These are phyloP conservation scores for Diatrype stigma DNA, from an alignment of 2,329 filamentous ascomycete genomes.

Conservation along the genomic window DNA sequence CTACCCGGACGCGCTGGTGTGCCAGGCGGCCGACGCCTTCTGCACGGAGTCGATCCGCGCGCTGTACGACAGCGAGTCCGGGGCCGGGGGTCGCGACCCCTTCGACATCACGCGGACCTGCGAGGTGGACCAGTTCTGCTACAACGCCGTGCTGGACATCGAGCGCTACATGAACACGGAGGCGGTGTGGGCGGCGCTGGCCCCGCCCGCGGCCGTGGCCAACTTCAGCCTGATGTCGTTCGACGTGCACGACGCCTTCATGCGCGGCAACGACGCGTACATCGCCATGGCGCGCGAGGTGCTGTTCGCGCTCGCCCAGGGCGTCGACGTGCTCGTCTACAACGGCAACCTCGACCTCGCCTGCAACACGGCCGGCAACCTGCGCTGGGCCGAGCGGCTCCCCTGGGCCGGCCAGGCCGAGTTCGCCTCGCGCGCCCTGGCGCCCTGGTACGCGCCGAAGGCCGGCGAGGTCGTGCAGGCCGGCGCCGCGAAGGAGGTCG, in stretches of 20 bases:
- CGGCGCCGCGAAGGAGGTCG: conserved; percentile 13
- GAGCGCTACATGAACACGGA: conserved; percentile 21
- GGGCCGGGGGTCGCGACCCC: conserved; percentile 34
- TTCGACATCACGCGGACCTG: conserved; percentile 39
- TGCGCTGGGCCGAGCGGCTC: conserved; percentile 13
- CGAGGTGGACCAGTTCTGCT: conserved; percentile 34
- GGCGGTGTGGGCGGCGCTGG: conserved; percentile 12
- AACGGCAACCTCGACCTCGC: conserved; percentile 36
- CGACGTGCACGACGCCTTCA: conserved; percentile 26
- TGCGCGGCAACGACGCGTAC: conserved; percentile 25
- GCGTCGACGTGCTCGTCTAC: conserved; percentile 35
- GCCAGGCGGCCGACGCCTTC: conserved; percentile 29
- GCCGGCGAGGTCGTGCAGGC: conserved; percentile 6
- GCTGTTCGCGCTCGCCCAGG: conserved; percentile 30
- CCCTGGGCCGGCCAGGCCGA: conserved; percentile 18
- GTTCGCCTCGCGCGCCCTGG: conserved; percentile 10
- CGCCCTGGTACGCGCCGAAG: conserved; percentile 11
- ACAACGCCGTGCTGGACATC: conserved; percentile 23
- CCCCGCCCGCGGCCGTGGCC: conserved; percentile 11
- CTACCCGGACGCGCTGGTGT: conserved; percentile 37
- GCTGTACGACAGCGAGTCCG: conserved; percentile 37
- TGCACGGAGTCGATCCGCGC: conserved; percentile 35
- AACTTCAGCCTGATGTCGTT: conserved; percentile 7
- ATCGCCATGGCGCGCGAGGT: conserved; percentile 28
- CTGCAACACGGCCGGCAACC: conserved; percentile 36